Evolutionary conservation across 2,329 filamentous ascomycete genomes (phyloP).

Genomic region (Cercospora janseana): DNA sequence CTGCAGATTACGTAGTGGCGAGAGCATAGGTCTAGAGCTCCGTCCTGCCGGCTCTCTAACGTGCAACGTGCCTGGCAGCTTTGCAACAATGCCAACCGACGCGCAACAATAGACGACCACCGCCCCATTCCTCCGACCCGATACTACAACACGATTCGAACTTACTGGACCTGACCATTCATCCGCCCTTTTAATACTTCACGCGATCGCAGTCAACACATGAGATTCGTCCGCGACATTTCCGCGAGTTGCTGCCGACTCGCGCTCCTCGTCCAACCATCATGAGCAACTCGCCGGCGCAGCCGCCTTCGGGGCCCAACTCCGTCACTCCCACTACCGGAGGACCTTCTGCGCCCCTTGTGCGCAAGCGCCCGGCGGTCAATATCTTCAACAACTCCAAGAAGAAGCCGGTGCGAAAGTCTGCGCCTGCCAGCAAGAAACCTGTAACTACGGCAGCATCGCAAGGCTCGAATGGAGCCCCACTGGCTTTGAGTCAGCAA

Average conservation of each 20-base stretch:
- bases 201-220: not conserved
- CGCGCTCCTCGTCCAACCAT: slow-evolving; percentile 6
- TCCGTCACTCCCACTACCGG: slow-evolving; percentile 42
- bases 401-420: slow-evolving; percentile 38
- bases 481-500: slow-evolving; percentile 11
- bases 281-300: slow-evolving; percentile 40
- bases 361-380: slow-evolving; percentile 38
- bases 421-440: slow-evolving; percentile 15
- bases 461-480: slow-evolving; percentile 14
- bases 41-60: too few relatives aligned
- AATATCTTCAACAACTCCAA: slow-evolving; percentile 37
- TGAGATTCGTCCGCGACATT: not conserved
- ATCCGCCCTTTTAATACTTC: not conserved
- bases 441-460: slow-evolving; percentile 2
- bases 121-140: not conserved
- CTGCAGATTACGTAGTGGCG: too few relatives aligned
- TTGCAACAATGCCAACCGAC: slow-evolving; percentile 3
- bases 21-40: too few relatives aligned
- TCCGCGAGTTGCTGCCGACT: slow-evolving; percentile 6
- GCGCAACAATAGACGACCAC: slow-evolving; percentile 4
- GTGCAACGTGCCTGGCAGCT: not conserved
- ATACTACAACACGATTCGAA: not conserved
- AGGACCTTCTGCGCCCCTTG: slow-evolving; percentile 34
- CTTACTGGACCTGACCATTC: too few relatives aligned
- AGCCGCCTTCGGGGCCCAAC: slow-evolving; percentile 33